Base-by-base conservation (phyloP, 495 filamentous ascomycete species). In the Haplographium delicatum region DNA sequence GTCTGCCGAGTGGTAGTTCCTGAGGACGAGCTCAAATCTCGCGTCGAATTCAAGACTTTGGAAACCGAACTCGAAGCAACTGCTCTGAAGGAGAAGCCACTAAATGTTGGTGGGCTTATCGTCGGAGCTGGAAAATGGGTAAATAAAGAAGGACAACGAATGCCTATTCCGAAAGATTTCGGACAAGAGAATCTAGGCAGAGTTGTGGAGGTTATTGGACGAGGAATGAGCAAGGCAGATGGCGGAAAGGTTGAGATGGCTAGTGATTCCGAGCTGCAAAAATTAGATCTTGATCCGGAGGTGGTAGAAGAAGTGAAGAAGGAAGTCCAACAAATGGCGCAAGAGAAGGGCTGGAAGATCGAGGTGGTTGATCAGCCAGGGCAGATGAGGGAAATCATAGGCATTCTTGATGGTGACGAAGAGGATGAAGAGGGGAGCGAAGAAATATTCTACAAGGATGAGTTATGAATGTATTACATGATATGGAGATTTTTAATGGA, bases 271-370 rank as follows among this genome's bases (percentile, higher is more conserved):
- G 80, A 85, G 28, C 60, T 95, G 40, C 76, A 79, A 59, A 80
- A 84, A 57, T 67, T 86, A 51, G 78, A 84, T 18, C 67, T 95
- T n/a, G 79, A 85, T 52, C 76, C 79, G 6, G 73, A 84, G 45
- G 72, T 77, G 47, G 66, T 93, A 2, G 83, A 89, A 46, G 69
- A 73, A 48, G 67, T 89, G 50, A 75, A 72, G 58, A 73, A 81
- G 50, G 70, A 85, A 56, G 51, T 83, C 39, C 62, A 76, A 56
- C 64, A 64, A 41, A 44, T 74, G 9, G 78, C 74, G 1, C 69
- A 72, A 13, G 75, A 76, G 22, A 70, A 72, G 54, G 74, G 70
- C 34, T 82, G 76, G 79, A 76, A 75, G 61, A 65, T 78, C 41
- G 65, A 77, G 50, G 65, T 78, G 19, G 69, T 80, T 16, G 70